Conservation (phyloP, 495 filamentous ascomycete genomes). For the Hyaloscypha finlandica region DNA sequence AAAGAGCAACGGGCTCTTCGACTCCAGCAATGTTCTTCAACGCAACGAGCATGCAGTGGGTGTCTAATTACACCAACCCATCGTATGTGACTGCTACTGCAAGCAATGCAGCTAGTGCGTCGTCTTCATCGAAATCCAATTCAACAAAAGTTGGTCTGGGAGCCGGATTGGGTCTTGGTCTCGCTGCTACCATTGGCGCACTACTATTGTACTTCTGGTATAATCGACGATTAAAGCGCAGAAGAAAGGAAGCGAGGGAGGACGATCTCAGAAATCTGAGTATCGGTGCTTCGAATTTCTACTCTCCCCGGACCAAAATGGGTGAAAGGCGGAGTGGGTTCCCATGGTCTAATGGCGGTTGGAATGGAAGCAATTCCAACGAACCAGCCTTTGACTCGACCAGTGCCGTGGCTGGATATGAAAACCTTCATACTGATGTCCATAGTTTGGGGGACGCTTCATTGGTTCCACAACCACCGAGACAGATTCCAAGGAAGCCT, state of each 20-base stretch:
- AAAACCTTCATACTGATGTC: slow-evolving; percentile 23
- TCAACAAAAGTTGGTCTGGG: slow-evolving; percentile 66
- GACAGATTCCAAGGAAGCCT: slow-evolving; percentile 40
- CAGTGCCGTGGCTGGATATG: slow-evolving; percentile 23
- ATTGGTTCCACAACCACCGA: slow-evolving; percentile 12
- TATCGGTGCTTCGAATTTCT: slow-evolving; percentile 11
- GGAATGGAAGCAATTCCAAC: slow-evolving; percentile 11
- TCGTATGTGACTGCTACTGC: slow-evolving; percentile 25
- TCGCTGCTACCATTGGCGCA: slow-evolving; percentile 53
- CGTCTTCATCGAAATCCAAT: slow-evolving; percentile 11
- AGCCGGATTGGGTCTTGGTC: slow-evolving; percentile 70
- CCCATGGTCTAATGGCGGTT: slow-evolving; percentile 24
- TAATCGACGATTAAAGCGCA: slow-evolving; percentile 47
- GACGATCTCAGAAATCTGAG: slow-evolving; percentile 21
- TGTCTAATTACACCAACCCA: slow-evolving; percentile 66
- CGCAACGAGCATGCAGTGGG: slow-evolving; percentile 72
- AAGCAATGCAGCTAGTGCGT: background rate
- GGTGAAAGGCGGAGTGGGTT: slow-evolving; percentile 13
- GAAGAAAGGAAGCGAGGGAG: slow-evolving; percentile 31
- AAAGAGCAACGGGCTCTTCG: slow-evolving; percentile 34
- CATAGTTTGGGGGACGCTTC: slow-evolving; percentile 21
- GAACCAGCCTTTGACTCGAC: slow-evolving; percentile 13
- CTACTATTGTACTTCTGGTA: slow-evolving; percentile 60
- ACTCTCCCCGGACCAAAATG: slow-evolving; percentile 16
- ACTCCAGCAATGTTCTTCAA: slow-evolving; percentile 72